Evolutionary conservation across 495 filamentous ascomycete species (phyloP).

Genomic region (Sporormia fimetaria): DNA sequence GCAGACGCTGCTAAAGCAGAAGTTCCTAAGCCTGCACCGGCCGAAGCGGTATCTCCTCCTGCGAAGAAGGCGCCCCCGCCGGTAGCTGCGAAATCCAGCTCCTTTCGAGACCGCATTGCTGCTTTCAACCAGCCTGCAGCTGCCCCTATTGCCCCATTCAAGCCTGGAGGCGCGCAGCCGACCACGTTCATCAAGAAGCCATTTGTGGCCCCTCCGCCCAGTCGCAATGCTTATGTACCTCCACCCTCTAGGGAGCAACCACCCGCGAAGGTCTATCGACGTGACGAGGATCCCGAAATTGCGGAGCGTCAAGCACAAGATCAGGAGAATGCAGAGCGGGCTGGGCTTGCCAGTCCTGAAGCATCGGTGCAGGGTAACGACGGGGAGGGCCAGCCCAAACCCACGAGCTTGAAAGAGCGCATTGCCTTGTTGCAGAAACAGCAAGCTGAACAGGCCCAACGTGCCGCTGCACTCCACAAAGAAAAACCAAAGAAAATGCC

Average conservation of each 20-base stretch:
- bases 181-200: constrained; percentile 87
- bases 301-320: constrained; percentile 46
- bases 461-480: constrained; percentile 67
- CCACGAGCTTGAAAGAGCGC: constrained; percentile 82
- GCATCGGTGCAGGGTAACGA: constrained; percentile 43
- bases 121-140: constrained; percentile 89
- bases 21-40: constrained; percentile 38
- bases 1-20: too few species aligned
- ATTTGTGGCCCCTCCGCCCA: constrained; percentile 93
- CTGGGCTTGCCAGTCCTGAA: constrained; percentile 42
- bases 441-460: constrained; percentile 72
- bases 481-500: constrained; percentile 73
- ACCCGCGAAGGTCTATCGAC: constrained; percentile 63
- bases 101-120: constrained; percentile 90
- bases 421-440: constrained; percentile 91
- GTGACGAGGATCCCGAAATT: constrained; percentile 83
- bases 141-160: constrained; percentile 76
- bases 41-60: constrained; percentile 28
- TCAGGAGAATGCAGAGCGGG: constrained; percentile 45
- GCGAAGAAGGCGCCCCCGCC: constrained; percentile 43
- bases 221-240: constrained; percentile 82
- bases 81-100: constrained; percentile 71
- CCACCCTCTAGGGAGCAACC: constrained; percentile 49
- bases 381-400: constrained; percentile 69
- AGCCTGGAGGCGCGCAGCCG: constrained; percentile 48